phyloP scores from a whole-genome alignment of 73 alveolate species.

The Paramecium sonneborni region DNA sequence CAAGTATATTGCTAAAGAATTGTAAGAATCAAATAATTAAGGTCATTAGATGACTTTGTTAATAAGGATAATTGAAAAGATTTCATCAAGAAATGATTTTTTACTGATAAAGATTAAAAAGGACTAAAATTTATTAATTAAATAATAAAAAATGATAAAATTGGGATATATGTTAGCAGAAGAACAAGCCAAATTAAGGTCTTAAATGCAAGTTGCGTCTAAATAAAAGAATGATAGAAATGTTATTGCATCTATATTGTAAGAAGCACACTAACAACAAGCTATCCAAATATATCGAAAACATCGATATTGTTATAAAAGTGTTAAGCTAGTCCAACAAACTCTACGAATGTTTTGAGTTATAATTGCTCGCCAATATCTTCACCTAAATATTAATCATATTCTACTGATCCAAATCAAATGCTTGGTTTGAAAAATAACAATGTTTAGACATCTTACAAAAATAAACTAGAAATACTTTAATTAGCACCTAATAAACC shows the following conservation, averaged over 20 bases:
- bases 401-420: neutral
- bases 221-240: neutral
- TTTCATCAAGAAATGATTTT: neutral
- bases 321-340: neutral
- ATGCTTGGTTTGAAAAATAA: neutral
- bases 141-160: neutral
- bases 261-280: neutral
- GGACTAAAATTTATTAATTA: neutral
- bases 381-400: neutral
- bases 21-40: neutral
- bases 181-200: neutral
- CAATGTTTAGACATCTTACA: neutral
- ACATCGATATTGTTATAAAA: neutral
- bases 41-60: too few species aligned
- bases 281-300: neutral
- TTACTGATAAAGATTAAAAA: neutral
- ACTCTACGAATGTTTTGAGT: neutral
- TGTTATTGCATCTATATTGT: neutral
- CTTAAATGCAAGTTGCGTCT: neutral
- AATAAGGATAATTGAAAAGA: neutral
- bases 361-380: neutral
- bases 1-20: too few species aligned
- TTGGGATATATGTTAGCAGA: neutral
- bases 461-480: neutral
- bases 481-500: slow-evolving; percentile 2